A percentile compares a stretch with the other conserved stretches of the same genome.
Conservation (phyloP, 2,329 filamentous ascomycete species). For the Phaeosphaeriaceae sp. region DNA sequence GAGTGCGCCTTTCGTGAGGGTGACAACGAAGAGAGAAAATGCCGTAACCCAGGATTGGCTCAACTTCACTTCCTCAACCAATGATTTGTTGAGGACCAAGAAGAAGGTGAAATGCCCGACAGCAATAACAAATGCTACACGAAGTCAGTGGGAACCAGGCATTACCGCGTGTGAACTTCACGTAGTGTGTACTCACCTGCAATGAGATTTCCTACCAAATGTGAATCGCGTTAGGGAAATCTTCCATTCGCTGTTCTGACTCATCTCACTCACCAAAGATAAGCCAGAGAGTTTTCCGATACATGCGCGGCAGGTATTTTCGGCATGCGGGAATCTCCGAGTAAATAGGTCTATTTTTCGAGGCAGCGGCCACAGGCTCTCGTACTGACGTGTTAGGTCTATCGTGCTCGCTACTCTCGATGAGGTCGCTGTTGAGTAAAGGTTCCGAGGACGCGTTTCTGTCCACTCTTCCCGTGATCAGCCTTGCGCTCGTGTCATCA, state of each 20-base stretch:
- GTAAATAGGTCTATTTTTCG: no score
- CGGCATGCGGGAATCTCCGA: no score
- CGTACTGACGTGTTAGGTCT: neutral
- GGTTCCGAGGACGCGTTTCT: no score
- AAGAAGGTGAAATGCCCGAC: neutral
- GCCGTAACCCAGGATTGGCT: neutral
- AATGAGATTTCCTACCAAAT: neutral
- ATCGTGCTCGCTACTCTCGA: neutral
- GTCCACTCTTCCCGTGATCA: no score
- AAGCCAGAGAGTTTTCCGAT: neutral
- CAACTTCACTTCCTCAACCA: neutral
- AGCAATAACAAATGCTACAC: neutral
- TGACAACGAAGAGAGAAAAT: neutral
- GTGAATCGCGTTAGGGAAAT: no score
- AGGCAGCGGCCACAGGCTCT: neutral
- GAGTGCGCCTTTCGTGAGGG: neutral
- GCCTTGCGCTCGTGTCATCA: no score
- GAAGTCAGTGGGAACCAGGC: neutral
- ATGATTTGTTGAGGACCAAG: neutral
- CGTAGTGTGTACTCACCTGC: neutral
- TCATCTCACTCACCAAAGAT: neutral
- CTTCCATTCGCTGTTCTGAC: no score
- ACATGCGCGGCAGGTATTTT: no score
- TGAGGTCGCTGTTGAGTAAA: neutral
- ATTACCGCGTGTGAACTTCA: no score